Conservation (phyloP, 306 rosid species). For the Lotus japonicus region DNA sequence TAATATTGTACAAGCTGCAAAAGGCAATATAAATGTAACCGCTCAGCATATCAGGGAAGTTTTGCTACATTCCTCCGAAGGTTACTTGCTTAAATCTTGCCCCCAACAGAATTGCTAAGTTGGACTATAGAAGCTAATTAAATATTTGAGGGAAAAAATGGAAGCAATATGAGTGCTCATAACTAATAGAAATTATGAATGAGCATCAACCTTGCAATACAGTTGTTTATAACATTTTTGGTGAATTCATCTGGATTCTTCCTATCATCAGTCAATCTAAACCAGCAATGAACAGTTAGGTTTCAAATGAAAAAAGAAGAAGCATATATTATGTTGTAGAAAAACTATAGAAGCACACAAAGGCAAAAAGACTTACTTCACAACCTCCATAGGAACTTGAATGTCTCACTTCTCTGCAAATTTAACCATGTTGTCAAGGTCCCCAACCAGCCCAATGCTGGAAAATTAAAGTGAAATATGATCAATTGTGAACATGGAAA, state of each 20-base stretch:
- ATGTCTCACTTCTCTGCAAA: slow-evolving; percentile 84
- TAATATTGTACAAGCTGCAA: background rate
- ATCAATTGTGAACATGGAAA: background rate
- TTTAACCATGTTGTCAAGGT: slow-evolving; percentile 84
- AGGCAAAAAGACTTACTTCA: slow-evolving; percentile 56
- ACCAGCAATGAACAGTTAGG: slow-evolving; percentile 9
- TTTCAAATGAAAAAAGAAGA: background rate
- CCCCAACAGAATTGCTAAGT: slow-evolving; percentile 22
- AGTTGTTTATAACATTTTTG: slow-evolving; percentile 76
- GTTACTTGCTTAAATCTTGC: slow-evolving; percentile 76
- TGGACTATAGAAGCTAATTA: slow-evolving; percentile 5
- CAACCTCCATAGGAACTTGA: slow-evolving; percentile 94
- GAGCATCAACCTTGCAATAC: slow-evolving; percentile 70
- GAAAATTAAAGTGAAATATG: background rate
- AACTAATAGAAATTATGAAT: background rate
- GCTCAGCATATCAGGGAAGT: slow-evolving; percentile 45
- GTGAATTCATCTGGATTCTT: slow-evolving; percentile 98
- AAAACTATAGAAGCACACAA: slow-evolving; percentile 11
- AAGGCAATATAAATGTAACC: background rate
- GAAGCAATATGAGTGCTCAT: background rate
- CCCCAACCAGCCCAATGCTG: slow-evolving; percentile 78
- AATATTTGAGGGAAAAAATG: background rate
- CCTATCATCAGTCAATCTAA: slow-evolving; percentile 87
- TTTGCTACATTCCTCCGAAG: slow-evolving; percentile 82
- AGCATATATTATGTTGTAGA: background rate